A percentile compares a stretch with the other conserved stretches of the same genome.
phyloP scores from a whole-genome alignment of 1,284 basidiomycete species.

The Hemileia vastatrix region DNA sequence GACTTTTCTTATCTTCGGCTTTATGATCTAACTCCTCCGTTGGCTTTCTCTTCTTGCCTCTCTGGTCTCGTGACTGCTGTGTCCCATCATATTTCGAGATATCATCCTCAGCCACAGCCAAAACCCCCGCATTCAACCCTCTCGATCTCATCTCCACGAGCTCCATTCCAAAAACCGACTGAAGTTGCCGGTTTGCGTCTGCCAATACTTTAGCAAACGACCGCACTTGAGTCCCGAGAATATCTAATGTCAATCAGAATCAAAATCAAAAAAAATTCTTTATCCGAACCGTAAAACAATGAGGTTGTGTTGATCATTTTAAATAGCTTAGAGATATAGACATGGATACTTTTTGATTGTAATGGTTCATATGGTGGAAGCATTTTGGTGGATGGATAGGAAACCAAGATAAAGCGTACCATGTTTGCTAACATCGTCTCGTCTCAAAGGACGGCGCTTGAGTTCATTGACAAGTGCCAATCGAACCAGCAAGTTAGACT shows the following conservation, averaged over 20 bases:
- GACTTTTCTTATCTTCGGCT: no score
- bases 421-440: constrained; percentile 11
- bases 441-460: constrained; percentile 10
- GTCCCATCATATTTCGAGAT: no score
- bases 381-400: no score
- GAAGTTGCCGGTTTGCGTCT: constrained; percentile 11
- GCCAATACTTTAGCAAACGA: constrained; percentile 12
- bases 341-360: no score
- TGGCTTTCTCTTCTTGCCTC: no score
- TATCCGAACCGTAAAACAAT: not conserved
- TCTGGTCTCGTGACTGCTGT: no score
- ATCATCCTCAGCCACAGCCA: constrained; percentile 6
- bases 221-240: not conserved
- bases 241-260: no score
- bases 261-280: not conserved
- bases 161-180: constrained; percentile 18
- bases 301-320: not conserved
- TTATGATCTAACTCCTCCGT: no score
- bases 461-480: constrained; percentile 18
- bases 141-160: constrained; percentile 17
- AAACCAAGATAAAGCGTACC: not conserved
- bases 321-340: no score
- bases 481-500: no score
- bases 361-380: no score
- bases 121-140: constrained; percentile 7